Conservation (phyloP, 306 rosid species). For the Luffa acutangula region DNA sequence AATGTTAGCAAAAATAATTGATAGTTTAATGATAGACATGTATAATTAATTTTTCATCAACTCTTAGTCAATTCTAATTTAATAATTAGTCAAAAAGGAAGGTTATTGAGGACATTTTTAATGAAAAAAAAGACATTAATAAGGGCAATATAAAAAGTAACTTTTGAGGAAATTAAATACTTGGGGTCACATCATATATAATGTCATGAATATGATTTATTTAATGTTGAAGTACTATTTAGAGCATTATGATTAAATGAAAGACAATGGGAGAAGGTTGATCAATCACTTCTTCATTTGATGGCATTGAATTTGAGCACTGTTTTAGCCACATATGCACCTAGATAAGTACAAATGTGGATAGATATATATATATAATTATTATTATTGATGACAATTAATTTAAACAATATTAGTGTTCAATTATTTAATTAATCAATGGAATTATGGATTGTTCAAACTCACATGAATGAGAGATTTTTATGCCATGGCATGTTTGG, state of each 20-base stretch:
- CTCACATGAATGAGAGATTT: not conserved
- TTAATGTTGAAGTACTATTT: not conserved
- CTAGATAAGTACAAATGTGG: not conserved
- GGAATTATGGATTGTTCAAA: not conserved
- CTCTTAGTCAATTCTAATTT: not conserved
- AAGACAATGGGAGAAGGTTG: not conserved
- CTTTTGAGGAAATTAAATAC: not conserved
- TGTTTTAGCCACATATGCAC: not conserved
- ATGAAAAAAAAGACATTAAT: not conserved
- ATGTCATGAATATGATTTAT: not conserved
- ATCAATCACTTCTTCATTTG: conserved; percentile 8
- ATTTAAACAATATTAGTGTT: not conserved
- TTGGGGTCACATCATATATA: not conserved
- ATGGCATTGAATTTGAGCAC: not conserved
- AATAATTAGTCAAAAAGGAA: not conserved
- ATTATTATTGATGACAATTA: not conserved
- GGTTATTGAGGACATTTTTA: not conserved
- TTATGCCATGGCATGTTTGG: not conserved
- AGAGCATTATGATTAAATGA: not conserved
- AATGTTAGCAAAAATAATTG: too few species aligned
- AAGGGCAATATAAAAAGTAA: not conserved
- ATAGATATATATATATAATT: not conserved
- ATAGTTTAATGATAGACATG: too few species aligned
- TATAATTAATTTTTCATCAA: not conserved
- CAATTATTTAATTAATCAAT: not conserved